These are phyloP conservation scores for Hysterangium stoloniferum DNA, from an alignment of 768 basidiomycete species.

Conservation along the genomic window DNA sequence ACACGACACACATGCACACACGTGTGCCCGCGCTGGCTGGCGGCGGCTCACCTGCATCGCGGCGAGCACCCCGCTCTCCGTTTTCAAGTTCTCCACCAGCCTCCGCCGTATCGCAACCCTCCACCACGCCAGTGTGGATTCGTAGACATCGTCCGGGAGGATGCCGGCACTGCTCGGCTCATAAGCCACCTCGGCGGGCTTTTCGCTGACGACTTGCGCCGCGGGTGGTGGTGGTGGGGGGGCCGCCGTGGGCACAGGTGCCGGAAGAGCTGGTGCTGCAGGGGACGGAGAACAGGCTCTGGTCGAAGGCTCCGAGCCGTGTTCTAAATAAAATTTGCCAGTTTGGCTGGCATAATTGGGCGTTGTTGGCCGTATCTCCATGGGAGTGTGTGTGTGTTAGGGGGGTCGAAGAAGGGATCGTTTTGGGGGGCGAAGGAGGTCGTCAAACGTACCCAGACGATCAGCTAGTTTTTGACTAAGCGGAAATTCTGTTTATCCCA, in stretches of 20 bases:
- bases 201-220: background rate
- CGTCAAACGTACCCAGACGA: no score
- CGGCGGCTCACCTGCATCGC: constrained; percentile 50
- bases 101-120: constrained; percentile 48
- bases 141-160: constrained; percentile 39
- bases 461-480: no score
- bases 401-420: no score
- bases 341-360: no score
- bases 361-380: no score
- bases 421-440: no score
- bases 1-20: no score
- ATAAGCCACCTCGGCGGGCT: background rate
- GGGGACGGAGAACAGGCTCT: background rate
- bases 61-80: constrained; percentile 56
- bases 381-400: no score
- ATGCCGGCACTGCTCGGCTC: constrained; percentile 13
- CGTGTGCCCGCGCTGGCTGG: background rate
- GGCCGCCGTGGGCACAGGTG: no score
- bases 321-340: background rate
- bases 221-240: background rate
- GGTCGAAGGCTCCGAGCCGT: background rate
- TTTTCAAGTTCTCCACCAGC: constrained; percentile 44
- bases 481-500: no score
- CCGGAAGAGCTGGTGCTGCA: no score
- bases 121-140: constrained; percentile 57